A percentile compares a stretch with the other conserved stretches of the same genome.
Conservation (phyloP, 208 protist species). For the Blastocrithidia nonstop region DNA sequence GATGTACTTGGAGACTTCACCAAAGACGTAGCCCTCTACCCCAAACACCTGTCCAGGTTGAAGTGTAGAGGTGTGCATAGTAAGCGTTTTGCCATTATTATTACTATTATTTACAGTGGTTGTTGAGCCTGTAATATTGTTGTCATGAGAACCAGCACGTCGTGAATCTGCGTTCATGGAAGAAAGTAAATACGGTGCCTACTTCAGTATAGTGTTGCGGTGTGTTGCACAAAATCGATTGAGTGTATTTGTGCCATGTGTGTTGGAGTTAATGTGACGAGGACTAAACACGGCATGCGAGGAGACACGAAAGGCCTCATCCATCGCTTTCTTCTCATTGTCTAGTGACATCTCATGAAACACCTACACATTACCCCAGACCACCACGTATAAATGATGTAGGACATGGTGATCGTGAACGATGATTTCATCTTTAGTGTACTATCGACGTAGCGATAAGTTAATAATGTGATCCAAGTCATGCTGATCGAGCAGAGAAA, state of each 20-base stretch:
- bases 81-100: slow-evolving; percentile 5
- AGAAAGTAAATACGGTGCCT: too few relatives aligned
- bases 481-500: slow-evolving; percentile 23
- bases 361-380: slow-evolving; percentile 65
- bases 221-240: too few relatives aligned
- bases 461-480: slow-evolving; percentile 22
- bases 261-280: too few relatives aligned
- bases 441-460: slow-evolving; percentile 49
- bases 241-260: too few relatives aligned
- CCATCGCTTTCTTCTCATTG: too few relatives aligned
- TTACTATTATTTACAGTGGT: slow-evolving; percentile 4
- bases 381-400: slow-evolving; percentile 39
- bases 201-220: too few relatives aligned
- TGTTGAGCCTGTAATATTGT: neutral
- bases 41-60: slow-evolving; percentile 51
- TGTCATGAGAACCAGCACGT: neutral
- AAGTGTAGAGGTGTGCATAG: slow-evolving; percentile 37
- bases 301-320: slow-evolving; percentile 11
- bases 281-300: too few relatives aligned
- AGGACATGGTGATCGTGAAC: slow-evolving; percentile 10
- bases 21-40: slow-evolving; percentile 51
- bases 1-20: slow-evolving; percentile 20
- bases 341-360: slow-evolving; percentile 28
- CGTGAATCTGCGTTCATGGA: too few relatives aligned
- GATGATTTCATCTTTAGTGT: slow-evolving; percentile 37